phyloP scores from a whole-genome alignment of 305 asterid genomes.

The Solanum aculeatissimum region DNA sequence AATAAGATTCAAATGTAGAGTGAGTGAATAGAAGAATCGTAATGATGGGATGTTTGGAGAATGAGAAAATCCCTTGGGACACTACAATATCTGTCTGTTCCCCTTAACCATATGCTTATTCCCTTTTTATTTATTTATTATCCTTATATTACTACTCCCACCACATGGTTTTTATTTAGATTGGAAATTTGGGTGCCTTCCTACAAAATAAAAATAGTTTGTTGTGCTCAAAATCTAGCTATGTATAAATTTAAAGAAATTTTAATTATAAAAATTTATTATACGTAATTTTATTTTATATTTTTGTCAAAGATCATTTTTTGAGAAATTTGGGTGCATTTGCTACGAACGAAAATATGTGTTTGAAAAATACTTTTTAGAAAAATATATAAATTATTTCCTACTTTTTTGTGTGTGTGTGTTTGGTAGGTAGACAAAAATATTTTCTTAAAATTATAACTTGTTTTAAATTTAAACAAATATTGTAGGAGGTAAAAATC shows the following conservation, averaged over 20 bases:
- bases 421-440: not conserved
- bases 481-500: not conserved
- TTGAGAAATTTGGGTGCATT: no score
- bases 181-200: not conserved
- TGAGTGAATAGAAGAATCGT: slow-evolving; percentile 1
- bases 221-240: no score
- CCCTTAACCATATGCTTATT: not conserved
- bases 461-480: not conserved
- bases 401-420: no score
- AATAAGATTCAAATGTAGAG: not conserved
- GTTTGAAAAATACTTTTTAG: no score
- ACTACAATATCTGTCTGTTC: slow-evolving; percentile 49
- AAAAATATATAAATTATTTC: no score
- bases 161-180: slow-evolving; percentile 11
- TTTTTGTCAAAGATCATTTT: no score
- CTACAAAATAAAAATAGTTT: no score
- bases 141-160: slow-evolving; percentile 9
- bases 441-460: not conserved
- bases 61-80: slow-evolving; percentile 54
- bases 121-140: not conserved
- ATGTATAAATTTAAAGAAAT: no score
- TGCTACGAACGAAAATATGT: no score
- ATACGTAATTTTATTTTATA: no score
- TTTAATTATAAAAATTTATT: no score
- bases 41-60: slow-evolving; percentile 26